Evolutionary conservation across 1,284 basidiomycete species (phyloP).

Genomic region (Irpex lacteus): DNA sequence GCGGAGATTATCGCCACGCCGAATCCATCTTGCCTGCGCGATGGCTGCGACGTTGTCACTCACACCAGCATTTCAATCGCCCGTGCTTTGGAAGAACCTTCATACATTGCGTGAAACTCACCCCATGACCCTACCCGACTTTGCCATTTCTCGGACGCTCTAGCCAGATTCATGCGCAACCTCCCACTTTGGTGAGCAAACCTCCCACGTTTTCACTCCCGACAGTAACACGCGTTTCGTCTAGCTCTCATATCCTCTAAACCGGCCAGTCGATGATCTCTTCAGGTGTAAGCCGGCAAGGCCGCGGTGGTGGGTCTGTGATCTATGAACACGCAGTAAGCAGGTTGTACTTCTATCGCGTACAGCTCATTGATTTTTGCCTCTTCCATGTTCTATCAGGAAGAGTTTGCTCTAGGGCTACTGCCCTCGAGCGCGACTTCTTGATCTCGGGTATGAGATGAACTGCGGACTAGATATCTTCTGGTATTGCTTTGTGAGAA

Average conservation of each 20-base stretch:
- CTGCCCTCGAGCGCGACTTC: background rate
- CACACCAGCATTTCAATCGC: background rate
- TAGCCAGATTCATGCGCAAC: background rate
- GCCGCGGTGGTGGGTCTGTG: background rate
- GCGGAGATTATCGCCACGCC: background rate
- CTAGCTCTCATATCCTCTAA: background rate
- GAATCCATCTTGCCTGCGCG: background rate
- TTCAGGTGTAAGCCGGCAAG: background rate
- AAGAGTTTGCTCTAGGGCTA: background rate
- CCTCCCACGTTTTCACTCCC: background rate
- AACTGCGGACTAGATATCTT: background rate
- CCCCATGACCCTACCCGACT: background rate
- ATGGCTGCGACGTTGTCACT: background rate
- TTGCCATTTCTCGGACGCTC: background rate
- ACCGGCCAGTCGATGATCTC: background rate
- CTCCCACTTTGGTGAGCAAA: conserved; percentile 1
- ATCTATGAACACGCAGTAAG: background rate
- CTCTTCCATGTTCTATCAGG: background rate
- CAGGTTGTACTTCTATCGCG: background rate
- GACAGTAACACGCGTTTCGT: background rate
- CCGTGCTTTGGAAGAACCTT: background rate
- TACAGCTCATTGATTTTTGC: background rate
- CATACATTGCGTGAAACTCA: background rate
- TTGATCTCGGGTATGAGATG: background rate
- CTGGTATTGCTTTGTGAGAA: background rate